Percentiles rank a stretch among this genome's conserved stretches.
Conservation (phyloP, 1,284 basidiomycete species). For the Leccinum griseonigrum region DNA sequence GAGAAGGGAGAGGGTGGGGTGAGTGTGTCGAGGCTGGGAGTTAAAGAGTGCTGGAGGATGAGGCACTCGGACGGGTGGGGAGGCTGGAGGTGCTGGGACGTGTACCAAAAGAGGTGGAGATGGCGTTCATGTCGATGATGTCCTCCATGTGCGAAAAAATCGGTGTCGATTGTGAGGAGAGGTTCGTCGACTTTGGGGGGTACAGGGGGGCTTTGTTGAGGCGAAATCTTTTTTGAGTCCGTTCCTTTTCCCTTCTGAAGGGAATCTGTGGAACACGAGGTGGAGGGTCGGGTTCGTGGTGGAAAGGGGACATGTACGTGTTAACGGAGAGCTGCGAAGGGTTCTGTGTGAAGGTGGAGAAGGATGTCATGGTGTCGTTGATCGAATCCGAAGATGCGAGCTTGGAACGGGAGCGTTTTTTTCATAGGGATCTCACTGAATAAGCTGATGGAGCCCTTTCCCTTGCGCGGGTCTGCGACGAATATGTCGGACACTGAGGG, state of each 20-base stretch:
- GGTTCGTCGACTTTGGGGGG: conserved; percentile 16
- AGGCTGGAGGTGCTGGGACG: conserved; percentile 18
- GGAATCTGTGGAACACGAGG: conserved; percentile 25
- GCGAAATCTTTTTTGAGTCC: conserved; percentile 18
- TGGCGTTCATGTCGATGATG: conserved; percentile 57
- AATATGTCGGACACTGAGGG: conserved; percentile 31
- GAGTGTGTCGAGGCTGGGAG: conserved; percentile 27
- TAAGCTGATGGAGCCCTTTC: conserved; percentile 31
- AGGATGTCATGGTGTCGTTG: conserved; percentile 14
- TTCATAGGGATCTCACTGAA: conserved; percentile 31
- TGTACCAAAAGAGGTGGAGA: background rate
- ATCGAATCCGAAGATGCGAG: conserved; percentile 29
- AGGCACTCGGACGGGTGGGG: background rate
- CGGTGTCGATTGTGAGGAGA: conserved; percentile 61
- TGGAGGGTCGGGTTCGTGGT: conserved; percentile 5
- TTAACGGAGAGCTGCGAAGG: conserved; percentile 26
- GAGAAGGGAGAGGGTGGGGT: conserved; percentile 30
- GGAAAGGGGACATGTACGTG: conserved; percentile 18
- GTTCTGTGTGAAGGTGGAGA: conserved; percentile 18
- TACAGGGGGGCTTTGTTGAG: conserved; percentile 24
- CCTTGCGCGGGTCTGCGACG: conserved; percentile 31
- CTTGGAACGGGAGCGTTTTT: conserved; percentile 34
- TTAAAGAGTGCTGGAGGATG: background rate
- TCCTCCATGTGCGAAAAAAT: conserved; percentile 81
- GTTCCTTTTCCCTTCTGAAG: conserved; percentile 26